Conservation (phyloP, 768 basidiomycete genomes). For the Suillus hirtellus region DNA sequence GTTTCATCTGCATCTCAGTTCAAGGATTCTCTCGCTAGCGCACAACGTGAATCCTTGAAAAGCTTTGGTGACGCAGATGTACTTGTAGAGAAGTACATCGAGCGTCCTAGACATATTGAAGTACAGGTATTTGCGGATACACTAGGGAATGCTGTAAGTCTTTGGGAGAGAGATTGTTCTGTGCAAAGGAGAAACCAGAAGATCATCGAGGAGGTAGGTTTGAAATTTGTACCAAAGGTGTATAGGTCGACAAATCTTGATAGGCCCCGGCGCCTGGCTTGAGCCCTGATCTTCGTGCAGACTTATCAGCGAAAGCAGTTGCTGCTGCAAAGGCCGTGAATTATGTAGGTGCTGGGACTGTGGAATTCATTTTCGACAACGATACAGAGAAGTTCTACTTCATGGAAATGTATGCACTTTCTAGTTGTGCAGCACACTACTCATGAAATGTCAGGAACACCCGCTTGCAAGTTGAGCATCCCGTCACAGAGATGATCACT, state of each 20-base stretch:
- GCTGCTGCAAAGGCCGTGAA: conserved; percentile 91
- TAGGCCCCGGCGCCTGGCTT: conserved; percentile 92
- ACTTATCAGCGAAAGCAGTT: conserved; percentile 83
- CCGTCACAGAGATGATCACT: conserved; percentile 94
- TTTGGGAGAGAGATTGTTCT: conserved; percentile 96
- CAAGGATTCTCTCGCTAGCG: conserved; percentile 78
- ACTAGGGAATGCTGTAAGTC: conserved; percentile 77
- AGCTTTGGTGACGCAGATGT: conserved; percentile 87
- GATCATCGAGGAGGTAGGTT: conserved; percentile 82
- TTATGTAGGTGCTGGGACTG: conserved; percentile 90
- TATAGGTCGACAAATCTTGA: neutral
- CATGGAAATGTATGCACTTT: conserved; percentile 81
- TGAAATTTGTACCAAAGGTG: neutral
- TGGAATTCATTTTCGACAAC: conserved; percentile 97
- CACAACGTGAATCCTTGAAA: conserved; percentile 85
- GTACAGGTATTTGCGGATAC: conserved; percentile 93
- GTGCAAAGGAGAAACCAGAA: conserved; percentile 94
- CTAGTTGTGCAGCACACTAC: neutral
- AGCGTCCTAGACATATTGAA: conserved; percentile 87
- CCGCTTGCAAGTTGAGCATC: conserved; percentile 85
- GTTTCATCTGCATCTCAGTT: conserved; percentile 72
- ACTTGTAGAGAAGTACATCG: conserved; percentile 86
- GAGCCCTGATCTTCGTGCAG: conserved; percentile 72
- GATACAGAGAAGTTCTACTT: conserved; percentile 87
- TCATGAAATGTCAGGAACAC: conserved; percentile 60